A percentile compares a stretch with the other conserved stretches of the same genome.
Conservation (phyloP, 495 filamentous ascomycete species). For the Penicillium flavigenum region DNA sequence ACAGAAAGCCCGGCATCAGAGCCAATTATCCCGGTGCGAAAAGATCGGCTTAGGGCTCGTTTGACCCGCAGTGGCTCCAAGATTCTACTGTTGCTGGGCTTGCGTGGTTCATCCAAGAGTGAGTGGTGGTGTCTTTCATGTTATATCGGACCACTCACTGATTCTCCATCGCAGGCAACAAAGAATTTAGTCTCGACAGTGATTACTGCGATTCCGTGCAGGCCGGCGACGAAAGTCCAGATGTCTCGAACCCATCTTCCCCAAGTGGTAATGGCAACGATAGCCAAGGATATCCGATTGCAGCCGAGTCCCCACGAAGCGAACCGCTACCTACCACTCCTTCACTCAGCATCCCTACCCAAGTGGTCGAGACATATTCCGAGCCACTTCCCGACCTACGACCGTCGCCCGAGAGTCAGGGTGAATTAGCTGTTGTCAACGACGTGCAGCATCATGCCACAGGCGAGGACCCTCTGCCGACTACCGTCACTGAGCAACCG, state of each 20-base stretch:
- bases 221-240: not conserved
- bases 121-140: not conserved
- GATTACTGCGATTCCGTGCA: conserved; percentile 12
- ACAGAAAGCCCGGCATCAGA: conserved; percentile 32
- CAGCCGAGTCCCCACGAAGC: conserved; percentile 6
- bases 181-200: conserved; percentile 16
- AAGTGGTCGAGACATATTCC: not conserved
- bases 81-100: conserved; percentile 25
- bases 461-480: not conserved
- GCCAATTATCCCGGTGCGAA: conserved; percentile 10
- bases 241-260: not conserved
- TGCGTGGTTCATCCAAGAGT: conserved; percentile 25
- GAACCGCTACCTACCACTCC: conserved; percentile 10
- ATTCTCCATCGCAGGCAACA: conserved; percentile 17
- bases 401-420: not conserved
- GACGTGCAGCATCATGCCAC: not conserved
- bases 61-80: conserved; percentile 30
- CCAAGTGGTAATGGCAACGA: not conserved
- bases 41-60: conserved; percentile 18
- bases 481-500: conserved; percentile 10
- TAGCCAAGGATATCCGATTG: conserved; percentile 4
- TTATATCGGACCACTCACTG: not conserved
- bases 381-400: conserved; percentile 6
- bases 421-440: not conserved
- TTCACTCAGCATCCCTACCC: not conserved